A percentile compares a stretch with the other conserved stretches of the same genome.
Conservation (phyloP, 495 filamentous ascomycete species). For the Apodospora peruviana region DNA sequence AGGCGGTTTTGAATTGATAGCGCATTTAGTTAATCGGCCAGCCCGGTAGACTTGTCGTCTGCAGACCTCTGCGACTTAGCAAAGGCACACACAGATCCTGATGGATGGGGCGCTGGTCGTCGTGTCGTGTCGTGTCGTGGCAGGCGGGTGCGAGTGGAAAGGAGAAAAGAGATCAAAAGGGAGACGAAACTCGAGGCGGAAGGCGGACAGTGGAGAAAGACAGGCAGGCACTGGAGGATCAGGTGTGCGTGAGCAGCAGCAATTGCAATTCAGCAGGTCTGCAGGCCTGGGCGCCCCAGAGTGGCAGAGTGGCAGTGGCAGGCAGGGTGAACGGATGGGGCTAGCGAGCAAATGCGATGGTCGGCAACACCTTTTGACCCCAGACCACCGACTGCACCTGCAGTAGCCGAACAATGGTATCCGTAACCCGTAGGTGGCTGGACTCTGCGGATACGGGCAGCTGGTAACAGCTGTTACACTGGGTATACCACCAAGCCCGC, state of each 20-base stretch:
- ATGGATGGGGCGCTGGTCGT: not conserved
- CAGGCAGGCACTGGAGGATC: not conserved
- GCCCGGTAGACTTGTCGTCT: not conserved
- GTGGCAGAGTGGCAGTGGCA: too few relatives aligned
- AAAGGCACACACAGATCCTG: not conserved
- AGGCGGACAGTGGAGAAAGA: not conserved
- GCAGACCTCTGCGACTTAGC: not conserved
- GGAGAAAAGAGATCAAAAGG: not conserved
- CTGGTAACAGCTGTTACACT: too few relatives aligned
- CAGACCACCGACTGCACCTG: too few relatives aligned
- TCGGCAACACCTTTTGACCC: too few relatives aligned
- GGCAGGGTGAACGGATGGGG: too few relatives aligned
- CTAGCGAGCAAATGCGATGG: too few relatives aligned
- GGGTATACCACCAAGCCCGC: too few relatives aligned
- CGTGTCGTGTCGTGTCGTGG: not conserved
- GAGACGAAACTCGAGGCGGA: not conserved
- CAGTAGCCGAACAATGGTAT: too few relatives aligned
- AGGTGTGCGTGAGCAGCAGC: not conserved
- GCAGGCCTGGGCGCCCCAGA: too few relatives aligned
- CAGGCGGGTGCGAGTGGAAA: not conserved
- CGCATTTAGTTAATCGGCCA: slow-evolving; percentile 1
- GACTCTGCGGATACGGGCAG: too few relatives aligned
- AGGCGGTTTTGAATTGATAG: not conserved
- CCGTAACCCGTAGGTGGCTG: too few relatives aligned
- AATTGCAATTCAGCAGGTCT: too few relatives aligned